Percentiles rank a stretch among this genome's conserved stretches.
These are phyloP conservation scores for Trichoderma orchidacearum DNA, from an alignment of 495 filamentous ascomycete genomes.

Conservation along the genomic window DNA sequence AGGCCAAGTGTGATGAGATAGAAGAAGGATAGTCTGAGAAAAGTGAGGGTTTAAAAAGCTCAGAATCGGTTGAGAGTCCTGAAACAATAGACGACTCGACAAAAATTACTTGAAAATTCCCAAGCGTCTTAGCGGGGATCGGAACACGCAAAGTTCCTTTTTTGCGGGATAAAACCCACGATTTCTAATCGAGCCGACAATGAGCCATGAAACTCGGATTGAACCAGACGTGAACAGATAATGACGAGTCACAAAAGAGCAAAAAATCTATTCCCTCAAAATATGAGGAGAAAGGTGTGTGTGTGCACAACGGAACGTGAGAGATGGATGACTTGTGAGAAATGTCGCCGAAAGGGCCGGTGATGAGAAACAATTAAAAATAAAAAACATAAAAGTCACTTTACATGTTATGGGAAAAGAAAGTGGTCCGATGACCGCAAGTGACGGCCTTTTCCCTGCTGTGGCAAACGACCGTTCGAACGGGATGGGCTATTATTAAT, in stretches of 20 bases:
- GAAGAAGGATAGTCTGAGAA: neutral
- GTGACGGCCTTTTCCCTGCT: neutral
- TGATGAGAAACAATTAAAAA: neutral
- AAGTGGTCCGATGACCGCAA: neutral
- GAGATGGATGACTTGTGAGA: neutral
- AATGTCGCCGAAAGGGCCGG: neutral
- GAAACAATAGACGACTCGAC: neutral
- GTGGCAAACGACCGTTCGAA: neutral
- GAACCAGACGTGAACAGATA: neutral
- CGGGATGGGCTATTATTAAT: neutral
- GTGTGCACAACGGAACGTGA: neutral
- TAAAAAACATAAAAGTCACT: neutral
- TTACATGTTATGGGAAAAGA: too few relatives aligned
- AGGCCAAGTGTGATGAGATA: neutral
- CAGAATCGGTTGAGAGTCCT: neutral
- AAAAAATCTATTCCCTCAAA: neutral
- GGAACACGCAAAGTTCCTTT: neutral
- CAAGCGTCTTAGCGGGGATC: neutral
- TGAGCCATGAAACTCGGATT: neutral
- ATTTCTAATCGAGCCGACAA: neutral
- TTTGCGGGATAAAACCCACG: neutral
- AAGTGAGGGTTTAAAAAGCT: neutral
- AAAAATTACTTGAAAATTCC: conserved; percentile 1
- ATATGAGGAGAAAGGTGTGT: neutral
- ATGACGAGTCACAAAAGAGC: neutral